Conservation (phyloP, 768 basidiomycete genomes). For the Boletus barrowsii region DNA sequence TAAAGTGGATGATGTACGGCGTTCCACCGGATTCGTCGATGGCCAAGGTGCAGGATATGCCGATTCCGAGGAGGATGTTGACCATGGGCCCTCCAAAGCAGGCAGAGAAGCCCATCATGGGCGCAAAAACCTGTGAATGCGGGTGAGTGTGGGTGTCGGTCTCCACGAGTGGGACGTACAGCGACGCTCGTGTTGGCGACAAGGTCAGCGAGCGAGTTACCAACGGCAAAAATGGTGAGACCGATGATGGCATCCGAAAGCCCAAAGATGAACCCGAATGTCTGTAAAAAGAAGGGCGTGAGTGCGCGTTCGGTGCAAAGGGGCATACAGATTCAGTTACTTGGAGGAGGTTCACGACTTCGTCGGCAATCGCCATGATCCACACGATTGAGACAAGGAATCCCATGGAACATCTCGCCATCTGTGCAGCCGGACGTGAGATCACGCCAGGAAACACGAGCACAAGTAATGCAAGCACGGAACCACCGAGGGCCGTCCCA, state of each 20-base stretch:
- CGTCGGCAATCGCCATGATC: constrained; percentile 98
- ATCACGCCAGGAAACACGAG: constrained; percentile 59
- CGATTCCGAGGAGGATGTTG: constrained; percentile 87
- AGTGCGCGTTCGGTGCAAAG: not conserved
- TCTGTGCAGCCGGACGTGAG: constrained; percentile 50
- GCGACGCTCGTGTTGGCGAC: constrained; percentile 97
- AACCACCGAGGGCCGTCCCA: constrained; percentile 53
- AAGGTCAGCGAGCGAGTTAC: constrained; percentile 93
- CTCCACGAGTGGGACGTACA: constrained; percentile 38
- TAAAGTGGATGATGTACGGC: constrained; percentile 75
- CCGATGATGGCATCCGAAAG: constrained; percentile 97
- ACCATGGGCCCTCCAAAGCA: constrained; percentile 94
- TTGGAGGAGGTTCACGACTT: constrained; percentile 87
- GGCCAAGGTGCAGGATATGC: constrained; percentile 86
- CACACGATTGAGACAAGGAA: constrained; percentile 90
- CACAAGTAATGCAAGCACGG: constrained; percentile 52
- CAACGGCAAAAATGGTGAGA: constrained; percentile 93
- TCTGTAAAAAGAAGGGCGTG: constrained; percentile 43
- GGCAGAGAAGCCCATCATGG: constrained; percentile 92
- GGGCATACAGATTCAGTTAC: constrained; percentile 38
- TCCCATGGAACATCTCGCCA: constrained; percentile 84
- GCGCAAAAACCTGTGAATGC: constrained; percentile 65
- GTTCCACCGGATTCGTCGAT: constrained; percentile 53
- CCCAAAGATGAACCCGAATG: constrained; percentile 91
- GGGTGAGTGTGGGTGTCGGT: too few relatives aligned